Evolutionary conservation across 768 basidiomycete species (phyloP).

Genomic region (Paxillus involutus): DNA sequence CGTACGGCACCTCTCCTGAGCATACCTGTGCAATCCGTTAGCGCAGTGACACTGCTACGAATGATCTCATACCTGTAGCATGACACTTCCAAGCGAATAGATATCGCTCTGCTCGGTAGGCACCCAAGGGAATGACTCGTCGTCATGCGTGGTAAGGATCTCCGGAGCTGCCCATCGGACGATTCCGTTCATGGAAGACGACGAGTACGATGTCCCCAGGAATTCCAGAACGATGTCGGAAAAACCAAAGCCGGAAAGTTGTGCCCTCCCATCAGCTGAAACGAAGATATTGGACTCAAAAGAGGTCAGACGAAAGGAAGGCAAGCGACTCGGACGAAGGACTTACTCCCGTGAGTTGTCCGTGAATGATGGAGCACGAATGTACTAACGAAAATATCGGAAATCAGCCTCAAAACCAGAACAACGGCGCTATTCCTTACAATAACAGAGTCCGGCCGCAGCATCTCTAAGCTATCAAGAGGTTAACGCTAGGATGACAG

Average conservation of each 20-base stretch:
- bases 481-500: too few species aligned
- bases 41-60: background rate
- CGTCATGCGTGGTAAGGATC: slow-evolving; percentile 31
- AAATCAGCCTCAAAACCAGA: background rate
- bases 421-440: background rate
- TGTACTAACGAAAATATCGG: slow-evolving; percentile 9
- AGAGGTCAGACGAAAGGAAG: background rate
- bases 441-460: too few species aligned
- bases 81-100: slow-evolving; percentile 30
- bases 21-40: background rate
- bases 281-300: slow-evolving; percentile 45
- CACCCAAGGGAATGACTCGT: background rate
- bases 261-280: slow-evolving; percentile 32
- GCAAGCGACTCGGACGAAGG: background rate
- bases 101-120: slow-evolving; percentile 1
- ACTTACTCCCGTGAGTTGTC: slow-evolving; percentile 18
- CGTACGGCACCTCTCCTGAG: slow-evolving; percentile 10
- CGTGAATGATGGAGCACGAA: slow-evolving; percentile 16
- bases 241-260: slow-evolving; percentile 46
- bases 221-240: slow-evolving; percentile 10
- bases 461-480: slow-evolving; percentile 6
- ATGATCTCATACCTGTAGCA: slow-evolving; percentile 13
- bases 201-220: background rate
- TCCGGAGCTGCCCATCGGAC: slow-evolving; percentile 45
- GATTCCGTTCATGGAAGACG: slow-evolving; percentile 19